Base-by-base conservation (phyloP, 495 filamentous ascomycete species). In the Xylaria acuta region DNA sequence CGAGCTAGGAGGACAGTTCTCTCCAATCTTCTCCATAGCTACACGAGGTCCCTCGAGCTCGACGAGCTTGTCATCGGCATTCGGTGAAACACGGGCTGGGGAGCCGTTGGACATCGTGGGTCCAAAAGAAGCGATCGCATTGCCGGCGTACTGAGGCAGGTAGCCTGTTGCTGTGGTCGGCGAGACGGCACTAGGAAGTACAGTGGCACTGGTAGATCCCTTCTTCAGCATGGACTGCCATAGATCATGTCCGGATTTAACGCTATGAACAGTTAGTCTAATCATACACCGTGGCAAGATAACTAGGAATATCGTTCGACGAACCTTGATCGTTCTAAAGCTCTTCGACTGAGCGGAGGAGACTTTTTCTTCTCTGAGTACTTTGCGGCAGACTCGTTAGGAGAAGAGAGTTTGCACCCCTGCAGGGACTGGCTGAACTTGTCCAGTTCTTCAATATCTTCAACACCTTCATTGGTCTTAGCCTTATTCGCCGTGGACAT, bases 151-250 rank as follows among this genome's bases (percentile, higher is more conserved):
- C n/a, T 82, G 82, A n/a, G 84, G 85, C 53, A 87, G 62, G 45
- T 81, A 78, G 47, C 84, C 85, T 20, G 83, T 83, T 27, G 82
- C 85, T 8, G 83, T 87, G 8, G 84, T 83, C 47, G 84, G 82
- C 0, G 84, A 82, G 22, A 87, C 65, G 6, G 82, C 77, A 53
- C 85, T 80, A 66, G 80, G 80, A 49, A 82, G 76, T 16, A 69
- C 79, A 16, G 74, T 68, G 22, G 72, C 73, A 49, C 84, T 84
- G 11, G 83, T 75, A 16, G 81, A 76, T 5, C 79, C 80, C 69
- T 81, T 83, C 75, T 84, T 86, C 69, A 85, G 47, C 73, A 84
- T 81, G 0, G 77, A 73, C 36, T 83, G 80, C 83, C 81, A 83
- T 7, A 86, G 74, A 16, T 81, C 81, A 25, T 77, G 71, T 40